Base-by-base conservation (phyloP, 2,329 filamentous ascomycete genomes). In the Apiospora aurea region DNA sequence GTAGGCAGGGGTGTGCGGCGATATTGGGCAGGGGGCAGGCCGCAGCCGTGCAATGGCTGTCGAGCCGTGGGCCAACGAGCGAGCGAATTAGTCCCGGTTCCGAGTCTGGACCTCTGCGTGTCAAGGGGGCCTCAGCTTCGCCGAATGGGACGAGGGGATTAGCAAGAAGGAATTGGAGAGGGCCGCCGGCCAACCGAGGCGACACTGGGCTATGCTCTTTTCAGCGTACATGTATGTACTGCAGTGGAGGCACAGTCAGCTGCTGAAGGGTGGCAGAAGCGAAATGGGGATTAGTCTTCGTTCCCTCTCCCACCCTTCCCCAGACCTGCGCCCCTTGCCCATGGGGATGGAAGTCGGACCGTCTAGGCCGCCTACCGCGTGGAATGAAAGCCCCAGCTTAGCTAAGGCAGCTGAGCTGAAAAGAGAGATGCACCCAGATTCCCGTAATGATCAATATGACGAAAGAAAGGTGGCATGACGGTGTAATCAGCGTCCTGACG, bases 281-380 rank as follows among this genome's bases (percentile, higher is more conserved):
- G 44, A 49, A 49, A 69, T 49, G 67, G 44, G 24, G 24, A 68
- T 38, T 24, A 13, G 26, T 13, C 29, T 21, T 21, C 11, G 38
- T 38, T 38, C 4, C 11, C 8, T 21, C 16, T 44, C 4, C 24
- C 24, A 47, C 43, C 44, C 44, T 47, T 69, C 67, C 67, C 67
- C 67, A 69, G 67, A 49, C 44, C 67, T n/a, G 44, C 14, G 44
- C 67, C 44, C 67, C 67, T 29, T 49, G 44, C 47, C 47, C 67
- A 38, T 49, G 67, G 67, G 67, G 67, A 69, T 46, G 67, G 67
- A 49, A 69, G 47, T 21, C 67, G 67, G 67, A 34, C 67, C 67
- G 67, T 49, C 43, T 69, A 69, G 67, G 44, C 67, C 49, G 34
- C 13, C 67, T 49, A 34, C 21, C 11, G 18, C 26, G 67, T 49